Evolutionary conservation across 495 filamentous ascomycete species (phyloP).

Genomic region (Aspergillus steynii): DNA sequence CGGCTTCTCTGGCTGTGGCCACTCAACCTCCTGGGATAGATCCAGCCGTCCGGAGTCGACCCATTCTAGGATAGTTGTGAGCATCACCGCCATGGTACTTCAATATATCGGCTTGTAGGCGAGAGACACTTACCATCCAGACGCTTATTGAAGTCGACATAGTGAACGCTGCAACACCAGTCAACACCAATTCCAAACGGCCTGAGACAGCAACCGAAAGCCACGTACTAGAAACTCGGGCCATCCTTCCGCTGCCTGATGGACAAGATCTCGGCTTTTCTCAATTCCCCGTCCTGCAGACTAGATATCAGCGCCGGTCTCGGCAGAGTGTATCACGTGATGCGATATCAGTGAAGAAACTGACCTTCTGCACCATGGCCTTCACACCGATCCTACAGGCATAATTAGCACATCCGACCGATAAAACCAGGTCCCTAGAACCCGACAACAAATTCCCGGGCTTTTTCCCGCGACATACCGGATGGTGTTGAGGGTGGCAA

Average conservation of each 20-base stretch:
- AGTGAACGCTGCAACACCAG: slow-evolving; percentile 67
- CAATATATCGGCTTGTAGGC: neutral
- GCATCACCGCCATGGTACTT: slow-evolving; percentile 1
- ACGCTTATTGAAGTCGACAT: slow-evolving; percentile 99
- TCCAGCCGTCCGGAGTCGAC: slow-evolving; percentile 78
- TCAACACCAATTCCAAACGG: slow-evolving; percentile 20
- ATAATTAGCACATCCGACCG: slow-evolving; percentile 49
- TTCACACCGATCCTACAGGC: slow-evolving; percentile 68
- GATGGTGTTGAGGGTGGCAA: slow-evolving; percentile 76
- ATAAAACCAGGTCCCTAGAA: slow-evolving; percentile 29
- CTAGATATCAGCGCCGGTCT: slow-evolving; percentile 17
- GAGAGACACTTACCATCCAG: slow-evolving; percentile 61
- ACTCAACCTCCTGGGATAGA: slow-evolving; percentile 74
- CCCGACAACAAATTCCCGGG: slow-evolving; percentile 2
- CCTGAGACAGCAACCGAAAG: neutral
- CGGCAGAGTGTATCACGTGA: slow-evolving; percentile 39
- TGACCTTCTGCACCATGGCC: slow-evolving; percentile 69
- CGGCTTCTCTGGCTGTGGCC: slow-evolving; percentile 70
- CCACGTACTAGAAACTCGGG: slow-evolving; percentile 72
- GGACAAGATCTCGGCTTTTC: slow-evolving; percentile 90
- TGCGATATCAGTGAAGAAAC: slow-evolving; percentile 24
- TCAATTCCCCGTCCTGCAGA: slow-evolving; percentile 72
- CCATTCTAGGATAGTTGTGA: slow-evolving; percentile 69
- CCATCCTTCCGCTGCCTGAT: slow-evolving; percentile 82
- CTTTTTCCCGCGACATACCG: slow-evolving; percentile 49